These are phyloP conservation scores for Suillus subluteus DNA, from an alignment of 768 basidiomycete genomes.

Conservation along the genomic window DNA sequence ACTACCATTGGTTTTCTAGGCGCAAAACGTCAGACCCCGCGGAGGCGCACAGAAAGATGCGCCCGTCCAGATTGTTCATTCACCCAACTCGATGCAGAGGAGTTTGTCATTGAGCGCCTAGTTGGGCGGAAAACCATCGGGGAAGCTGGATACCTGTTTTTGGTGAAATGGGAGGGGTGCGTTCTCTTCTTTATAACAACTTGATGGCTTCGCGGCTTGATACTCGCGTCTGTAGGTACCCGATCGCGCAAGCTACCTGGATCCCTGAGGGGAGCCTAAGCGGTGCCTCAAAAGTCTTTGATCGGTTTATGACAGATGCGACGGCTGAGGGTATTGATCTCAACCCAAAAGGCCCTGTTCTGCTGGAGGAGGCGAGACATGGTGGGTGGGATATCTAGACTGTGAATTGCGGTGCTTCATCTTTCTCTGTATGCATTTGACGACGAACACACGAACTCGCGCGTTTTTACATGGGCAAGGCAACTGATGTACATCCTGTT, in stretches of 20 bases:
- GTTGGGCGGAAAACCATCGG: slow-evolving; percentile 29
- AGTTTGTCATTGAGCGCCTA: slow-evolving; percentile 27
- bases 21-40: slow-evolving; percentile 17
- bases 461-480: not conserved
- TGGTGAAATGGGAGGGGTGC: slow-evolving; percentile 40
- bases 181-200: not conserved
- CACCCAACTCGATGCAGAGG: slow-evolving; percentile 1
- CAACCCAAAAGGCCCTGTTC: slow-evolving; percentile 12
- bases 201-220: not conserved
- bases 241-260: slow-evolving; percentile 33
- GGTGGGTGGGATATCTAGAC: slow-evolving; percentile 21
- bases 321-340: slow-evolving; percentile 24
- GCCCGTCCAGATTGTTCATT: slow-evolving; percentile 30
- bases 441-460: not conserved
- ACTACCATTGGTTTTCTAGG: slow-evolving; percentile 13
- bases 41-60: slow-evolving; percentile 20
- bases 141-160: slow-evolving; percentile 24
- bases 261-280: slow-evolving; percentile 32
- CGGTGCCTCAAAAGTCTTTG: slow-evolving; percentile 20
- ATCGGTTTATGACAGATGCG: slow-evolving; percentile 24
- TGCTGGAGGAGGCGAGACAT: slow-evolving; percentile 27
- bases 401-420: not conserved
- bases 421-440: not conserved
- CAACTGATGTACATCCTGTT: not conserved
- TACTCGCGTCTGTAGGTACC: slow-evolving; percentile 21